Conservation (phyloP, 2,329 filamentous ascomycete genomes). For the Fusarium longipes region DNA sequence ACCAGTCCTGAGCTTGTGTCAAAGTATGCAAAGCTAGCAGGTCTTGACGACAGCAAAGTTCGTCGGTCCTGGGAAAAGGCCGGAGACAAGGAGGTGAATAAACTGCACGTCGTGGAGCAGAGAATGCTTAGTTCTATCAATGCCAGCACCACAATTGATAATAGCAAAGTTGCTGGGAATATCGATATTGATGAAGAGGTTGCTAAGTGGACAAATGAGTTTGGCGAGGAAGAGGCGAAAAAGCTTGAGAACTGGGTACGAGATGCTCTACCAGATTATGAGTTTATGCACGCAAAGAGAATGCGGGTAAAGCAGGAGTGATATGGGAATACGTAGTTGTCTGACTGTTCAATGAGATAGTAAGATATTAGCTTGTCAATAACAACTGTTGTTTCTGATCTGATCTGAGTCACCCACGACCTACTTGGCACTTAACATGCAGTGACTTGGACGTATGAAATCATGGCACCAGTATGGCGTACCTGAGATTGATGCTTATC, state of each 20-base stretch:
- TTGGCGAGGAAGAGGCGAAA: slow-evolving; percentile 20
- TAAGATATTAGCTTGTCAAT: background rate
- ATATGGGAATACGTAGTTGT: rapidly evolving
- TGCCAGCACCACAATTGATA: slow-evolving; percentile 18
- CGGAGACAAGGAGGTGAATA: background rate
- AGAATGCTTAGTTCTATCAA: slow-evolving; percentile 36
- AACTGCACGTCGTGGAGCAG: slow-evolving; percentile 2
- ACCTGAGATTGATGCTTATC: background rate
- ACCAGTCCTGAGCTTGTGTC: slow-evolving; percentile 18
- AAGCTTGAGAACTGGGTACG: slow-evolving; percentile 35
- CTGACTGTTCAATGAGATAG: background rate
- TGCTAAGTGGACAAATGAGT: slow-evolving; percentile 34
- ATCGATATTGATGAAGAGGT: slow-evolving; percentile 29
- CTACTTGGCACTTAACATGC: background rate
- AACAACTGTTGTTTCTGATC: background rate
- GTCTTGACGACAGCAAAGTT: slow-evolving; percentile 27
- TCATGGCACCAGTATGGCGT: background rate
- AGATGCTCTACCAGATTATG: slow-evolving; percentile 30
- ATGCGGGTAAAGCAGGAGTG: slow-evolving; percentile 8
- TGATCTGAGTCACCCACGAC: background rate
- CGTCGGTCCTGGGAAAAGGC: slow-evolving; percentile 25
- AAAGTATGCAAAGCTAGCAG: slow-evolving; percentile 26
- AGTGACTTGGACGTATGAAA: background rate
- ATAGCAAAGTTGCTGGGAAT: slow-evolving; percentile 25
- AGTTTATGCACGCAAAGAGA: slow-evolving; percentile 29